Conservation (phyloP, 1,284 basidiomycete genomes). For the Trametes sp. region DNA sequence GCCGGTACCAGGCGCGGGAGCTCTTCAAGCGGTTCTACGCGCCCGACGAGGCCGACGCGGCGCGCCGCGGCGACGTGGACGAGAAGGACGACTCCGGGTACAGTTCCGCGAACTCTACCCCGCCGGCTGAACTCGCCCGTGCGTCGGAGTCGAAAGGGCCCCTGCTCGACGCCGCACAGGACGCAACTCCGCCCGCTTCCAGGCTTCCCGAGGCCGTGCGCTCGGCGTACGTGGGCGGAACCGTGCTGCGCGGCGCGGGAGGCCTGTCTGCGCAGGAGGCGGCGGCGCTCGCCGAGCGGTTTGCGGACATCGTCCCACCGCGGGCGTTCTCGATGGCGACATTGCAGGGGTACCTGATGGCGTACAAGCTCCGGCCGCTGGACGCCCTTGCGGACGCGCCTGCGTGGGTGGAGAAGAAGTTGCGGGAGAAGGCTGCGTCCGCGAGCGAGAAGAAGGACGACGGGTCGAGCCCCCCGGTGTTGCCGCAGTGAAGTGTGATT, state of each 20-base stretch:
- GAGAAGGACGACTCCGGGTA: constrained; percentile 30
- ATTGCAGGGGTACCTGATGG: constrained; percentile 80
- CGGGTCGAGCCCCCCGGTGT: no score
- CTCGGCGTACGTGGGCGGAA: constrained; percentile 37
- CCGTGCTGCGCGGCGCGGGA: constrained; percentile 39
- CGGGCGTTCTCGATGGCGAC: constrained; percentile 74
- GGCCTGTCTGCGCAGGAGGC: constrained; percentile 46
- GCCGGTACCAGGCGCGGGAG: constrained; percentile 66
- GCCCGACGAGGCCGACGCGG: not conserved
- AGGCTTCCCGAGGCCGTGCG: constrained; percentile 26
- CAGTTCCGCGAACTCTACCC: constrained; percentile 9
- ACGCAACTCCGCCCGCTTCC: constrained; percentile 4
- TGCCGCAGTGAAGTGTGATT: not conserved
- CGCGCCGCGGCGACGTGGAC: constrained; percentile 28
- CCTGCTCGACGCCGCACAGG: not conserved
- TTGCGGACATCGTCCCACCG: constrained; percentile 66
- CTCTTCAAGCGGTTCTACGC: constrained; percentile 72
- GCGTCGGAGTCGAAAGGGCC: not conserved
- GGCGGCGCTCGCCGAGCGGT: constrained; percentile 57
- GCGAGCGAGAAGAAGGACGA: not conserved
- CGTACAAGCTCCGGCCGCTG: constrained; percentile 67
- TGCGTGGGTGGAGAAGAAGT: constrained; percentile 41
- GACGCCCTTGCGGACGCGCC: constrained; percentile 55
- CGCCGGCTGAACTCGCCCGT: not conserved
- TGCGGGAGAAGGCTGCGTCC: constrained; percentile 26